Conservation (phyloP, 2,329 filamentous ascomycete species). For the Colletotrichum horii region DNA sequence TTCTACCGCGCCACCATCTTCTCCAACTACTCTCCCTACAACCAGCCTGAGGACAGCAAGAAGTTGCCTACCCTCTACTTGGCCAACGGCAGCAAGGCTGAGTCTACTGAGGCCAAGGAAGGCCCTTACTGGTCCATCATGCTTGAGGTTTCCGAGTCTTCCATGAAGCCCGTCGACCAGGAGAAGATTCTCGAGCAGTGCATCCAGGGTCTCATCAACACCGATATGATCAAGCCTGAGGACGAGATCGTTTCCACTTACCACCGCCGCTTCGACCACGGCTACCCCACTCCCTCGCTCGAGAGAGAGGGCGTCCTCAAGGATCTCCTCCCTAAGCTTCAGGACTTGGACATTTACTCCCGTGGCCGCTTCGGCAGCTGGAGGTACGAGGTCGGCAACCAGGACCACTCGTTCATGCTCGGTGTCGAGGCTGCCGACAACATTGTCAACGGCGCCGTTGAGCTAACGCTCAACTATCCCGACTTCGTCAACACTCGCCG, state of each 20-base stretch:
- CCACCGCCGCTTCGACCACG: constrained; percentile 97
- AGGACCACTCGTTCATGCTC: constrained; percentile 98
- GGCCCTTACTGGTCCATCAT: constrained; percentile 99
- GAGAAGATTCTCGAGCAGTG: constrained; percentile 86
- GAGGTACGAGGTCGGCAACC: constrained; percentile 95
- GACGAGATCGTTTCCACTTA: constrained; percentile 99
- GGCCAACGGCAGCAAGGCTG: constrained; percentile 83
- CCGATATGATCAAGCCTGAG: constrained; percentile 87
- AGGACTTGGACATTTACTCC: constrained; percentile 90
- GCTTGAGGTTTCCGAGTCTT: constrained; percentile 96
- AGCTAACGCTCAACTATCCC: constrained; percentile 94
- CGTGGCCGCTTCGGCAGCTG: constrained; percentile 97
- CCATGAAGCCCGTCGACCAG: constrained; percentile 91
- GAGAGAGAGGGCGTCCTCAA: constrained; percentile 96
- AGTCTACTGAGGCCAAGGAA: constrained; percentile 74
- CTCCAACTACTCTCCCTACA: constrained; percentile 99
- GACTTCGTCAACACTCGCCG: constrained; percentile 87
- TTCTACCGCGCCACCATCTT: constrained; percentile 99
- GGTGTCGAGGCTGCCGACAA: constrained; percentile 92
- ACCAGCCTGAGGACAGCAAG: constrained; percentile 83
- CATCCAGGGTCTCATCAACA: constrained; percentile 97
- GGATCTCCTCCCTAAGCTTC: constrained; percentile 89
- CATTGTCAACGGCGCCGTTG: constrained; percentile 86
- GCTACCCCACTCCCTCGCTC: constrained; percentile 92
- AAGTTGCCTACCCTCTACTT: constrained; percentile 89